Conservation (phyloP, 2,329 filamentous ascomycete species). For the Fusarium luffae region DNA sequence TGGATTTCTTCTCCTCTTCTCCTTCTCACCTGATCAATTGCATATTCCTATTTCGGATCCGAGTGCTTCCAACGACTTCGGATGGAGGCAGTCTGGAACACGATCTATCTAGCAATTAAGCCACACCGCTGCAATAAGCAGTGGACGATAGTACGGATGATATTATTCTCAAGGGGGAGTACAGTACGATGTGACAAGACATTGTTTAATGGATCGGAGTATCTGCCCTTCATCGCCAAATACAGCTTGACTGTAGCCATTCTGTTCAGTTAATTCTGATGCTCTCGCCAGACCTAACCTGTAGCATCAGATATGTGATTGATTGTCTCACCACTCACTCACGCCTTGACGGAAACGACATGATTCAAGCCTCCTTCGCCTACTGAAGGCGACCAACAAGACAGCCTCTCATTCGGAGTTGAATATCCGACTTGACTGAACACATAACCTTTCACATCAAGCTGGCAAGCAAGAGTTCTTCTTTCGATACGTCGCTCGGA, state of each 20-base stretch:
- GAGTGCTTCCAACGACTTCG: slow-evolving; percentile 8
- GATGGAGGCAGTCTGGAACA: slow-evolving; percentile 23
- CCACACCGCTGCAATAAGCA: slow-evolving; percentile 29
- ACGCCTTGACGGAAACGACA: background rate
- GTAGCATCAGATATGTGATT: background rate
- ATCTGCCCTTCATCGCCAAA: background rate
- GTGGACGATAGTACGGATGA: background rate
- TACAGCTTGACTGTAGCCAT: background rate
- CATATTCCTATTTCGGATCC: slow-evolving; percentile 25
- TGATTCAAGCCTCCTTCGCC: background rate
- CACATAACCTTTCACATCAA: background rate
- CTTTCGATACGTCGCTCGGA: background rate
- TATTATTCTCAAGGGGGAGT: background rate
- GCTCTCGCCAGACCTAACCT: background rate
- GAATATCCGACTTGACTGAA: background rate
- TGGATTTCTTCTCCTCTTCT: slow-evolving; percentile 16
- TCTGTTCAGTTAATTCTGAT: background rate
- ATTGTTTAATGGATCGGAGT: background rate
- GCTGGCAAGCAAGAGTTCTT: background rate
- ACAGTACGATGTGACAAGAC: background rate
- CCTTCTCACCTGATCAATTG: slow-evolving; percentile 33
- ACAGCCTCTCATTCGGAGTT: background rate
- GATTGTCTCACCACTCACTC: slow-evolving; percentile 8
- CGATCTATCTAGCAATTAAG: slow-evolving; percentile 7
- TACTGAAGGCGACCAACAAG: background rate